Percentiles rank a stretch among this genome's conserved stretches.
phyloP scores from a whole-genome alignment of 1,284 basidiomycete genomes.

The Cerrena zonata region DNA sequence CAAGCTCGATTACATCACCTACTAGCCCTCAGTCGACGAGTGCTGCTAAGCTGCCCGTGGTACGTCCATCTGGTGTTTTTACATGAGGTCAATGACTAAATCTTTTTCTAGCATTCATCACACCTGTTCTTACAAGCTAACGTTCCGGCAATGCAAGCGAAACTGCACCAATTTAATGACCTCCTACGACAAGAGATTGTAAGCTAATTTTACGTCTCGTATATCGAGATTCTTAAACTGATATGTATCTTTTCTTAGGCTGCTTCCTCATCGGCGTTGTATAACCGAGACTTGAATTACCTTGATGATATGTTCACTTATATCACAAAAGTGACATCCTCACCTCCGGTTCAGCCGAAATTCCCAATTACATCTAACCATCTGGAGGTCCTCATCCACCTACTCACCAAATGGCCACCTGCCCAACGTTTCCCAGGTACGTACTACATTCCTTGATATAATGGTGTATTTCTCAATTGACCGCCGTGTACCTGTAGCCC shows the following conservation, averaged over 20 bases:
- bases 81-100: constrained; percentile 1
- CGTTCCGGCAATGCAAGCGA: constrained; percentile 78
- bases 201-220: constrained; percentile 19
- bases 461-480: neutral
- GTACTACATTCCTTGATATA: constrained; percentile 16
- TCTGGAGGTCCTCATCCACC: constrained; percentile 56
- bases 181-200: constrained; percentile 65
- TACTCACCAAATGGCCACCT: constrained; percentile 77
- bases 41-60: constrained; percentile 53
- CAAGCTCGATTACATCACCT: no score
- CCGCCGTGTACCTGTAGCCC: constrained; percentile 44
- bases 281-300: constrained; percentile 55
- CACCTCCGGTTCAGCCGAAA: constrained; percentile 21
- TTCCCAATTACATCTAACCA: constrained; percentile 42
- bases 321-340: constrained; percentile 47
- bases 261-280: constrained; percentile 63
- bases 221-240: neutral
- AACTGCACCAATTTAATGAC: constrained; percentile 79
- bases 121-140: constrained; percentile 85
- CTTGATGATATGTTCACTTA: constrained; percentile 65
- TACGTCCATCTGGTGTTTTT: constrained; percentile 29
- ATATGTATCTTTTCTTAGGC: constrained; percentile 41
- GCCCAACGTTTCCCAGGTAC: constrained; percentile 79
- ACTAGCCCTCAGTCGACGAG: constrained; percentile 16
- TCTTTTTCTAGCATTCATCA: constrained; percentile 38